These are phyloP conservation scores for Polygonum maritimum DNA, from an alignment of 148 eudicot genomes.

Conservation along the genomic window DNA sequence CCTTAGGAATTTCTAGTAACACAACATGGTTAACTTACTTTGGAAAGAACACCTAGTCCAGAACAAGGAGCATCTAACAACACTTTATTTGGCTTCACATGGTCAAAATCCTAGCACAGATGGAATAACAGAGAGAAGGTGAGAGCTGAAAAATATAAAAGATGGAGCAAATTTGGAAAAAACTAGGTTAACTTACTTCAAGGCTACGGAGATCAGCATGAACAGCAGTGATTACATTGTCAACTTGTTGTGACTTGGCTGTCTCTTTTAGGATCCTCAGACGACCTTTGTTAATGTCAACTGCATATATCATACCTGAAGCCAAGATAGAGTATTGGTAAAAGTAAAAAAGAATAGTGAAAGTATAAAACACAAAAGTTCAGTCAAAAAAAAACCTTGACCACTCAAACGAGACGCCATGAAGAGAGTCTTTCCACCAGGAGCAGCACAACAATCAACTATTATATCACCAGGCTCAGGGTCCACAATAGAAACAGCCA, in stretches of 20 bases:
- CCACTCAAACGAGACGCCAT: conserved; percentile 79
- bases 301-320: conserved; percentile 65
- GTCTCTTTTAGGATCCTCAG: conserved; percentile 76
- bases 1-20: background rate
- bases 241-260: conserved; percentile 65
- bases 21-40: conserved; percentile 31
- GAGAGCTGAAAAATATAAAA: background rate
- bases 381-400: conserved; percentile 33
- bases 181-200: conserved; percentile 36
- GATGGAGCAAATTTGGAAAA: background rate
- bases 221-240: conserved; percentile 52
- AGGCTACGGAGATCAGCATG: conserved; percentile 74
- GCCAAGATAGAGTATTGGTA: background rate
- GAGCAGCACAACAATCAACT: conserved; percentile 96
- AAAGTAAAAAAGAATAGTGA: background rate
- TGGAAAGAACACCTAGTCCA: conserved; percentile 92
- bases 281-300: conserved; percentile 83
- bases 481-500: conserved; percentile 80
- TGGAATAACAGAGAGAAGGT: background rate
- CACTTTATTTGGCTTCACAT: conserved; percentile 53
- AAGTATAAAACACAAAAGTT: background rate
- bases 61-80: conserved; percentile 96
- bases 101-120: conserved; percentile 29
- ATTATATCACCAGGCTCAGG: conserved; percentile 81
- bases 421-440: conserved; percentile 93